Percentiles rank a stretch among this genome's conserved stretches.
Conservation (phyloP, 225 moss, liverwort and hornwort genomes). For the Pseudisothecium myosuroides region DNA sequence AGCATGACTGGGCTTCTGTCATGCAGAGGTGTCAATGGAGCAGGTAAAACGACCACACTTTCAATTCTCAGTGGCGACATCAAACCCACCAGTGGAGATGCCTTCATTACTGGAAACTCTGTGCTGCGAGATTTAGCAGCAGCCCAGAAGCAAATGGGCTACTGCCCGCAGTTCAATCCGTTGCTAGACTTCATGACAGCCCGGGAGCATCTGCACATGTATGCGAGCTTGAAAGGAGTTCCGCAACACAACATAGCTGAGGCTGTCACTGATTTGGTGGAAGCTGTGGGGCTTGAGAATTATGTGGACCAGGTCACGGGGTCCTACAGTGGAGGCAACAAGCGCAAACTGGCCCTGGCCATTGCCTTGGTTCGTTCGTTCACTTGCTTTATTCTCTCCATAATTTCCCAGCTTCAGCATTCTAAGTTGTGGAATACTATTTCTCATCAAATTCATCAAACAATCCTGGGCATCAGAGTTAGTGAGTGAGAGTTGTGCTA, state of each 20-base stretch:
- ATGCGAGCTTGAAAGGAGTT: slow-evolving; percentile 76
- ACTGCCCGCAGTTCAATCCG: slow-evolving; percentile 91
- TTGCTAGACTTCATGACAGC: slow-evolving; percentile 86
- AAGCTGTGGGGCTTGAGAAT: slow-evolving; percentile 58
- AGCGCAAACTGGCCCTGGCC: slow-evolving; percentile 76
- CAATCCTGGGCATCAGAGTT: not conserved
- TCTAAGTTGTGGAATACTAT: not conserved
- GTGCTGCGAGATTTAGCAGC: slow-evolving; percentile 37
- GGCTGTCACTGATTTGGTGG: slow-evolving; percentile 40
- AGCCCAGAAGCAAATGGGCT: slow-evolving; percentile 80
- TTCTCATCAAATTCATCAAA: not conserved
- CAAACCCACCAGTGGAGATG: slow-evolving; percentile 66
- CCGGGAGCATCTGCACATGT: slow-evolving; percentile 80
- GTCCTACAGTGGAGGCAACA: slow-evolving; percentile 85
- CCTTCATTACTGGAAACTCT: slow-evolving; percentile 61
- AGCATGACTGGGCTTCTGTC: not conserved
- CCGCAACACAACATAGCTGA: slow-evolving; percentile 16
- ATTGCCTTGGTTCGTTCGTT: slow-evolving; percentile 62
- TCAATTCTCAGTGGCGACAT: slow-evolving; percentile 76
- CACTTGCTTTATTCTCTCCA: not conserved
- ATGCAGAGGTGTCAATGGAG: slow-evolving; percentile 83
- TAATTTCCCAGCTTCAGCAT: not conserved
- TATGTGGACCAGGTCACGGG: slow-evolving; percentile 52
- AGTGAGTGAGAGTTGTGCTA: not conserved
- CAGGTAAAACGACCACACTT: slow-evolving; percentile 87